Percentiles rank a stretch among this genome's conserved stretches.
These are phyloP conservation scores for Pseudogymnoascus sp. DNA, from an alignment of 2,329 filamentous ascomycete species.

Conservation along the genomic window DNA sequence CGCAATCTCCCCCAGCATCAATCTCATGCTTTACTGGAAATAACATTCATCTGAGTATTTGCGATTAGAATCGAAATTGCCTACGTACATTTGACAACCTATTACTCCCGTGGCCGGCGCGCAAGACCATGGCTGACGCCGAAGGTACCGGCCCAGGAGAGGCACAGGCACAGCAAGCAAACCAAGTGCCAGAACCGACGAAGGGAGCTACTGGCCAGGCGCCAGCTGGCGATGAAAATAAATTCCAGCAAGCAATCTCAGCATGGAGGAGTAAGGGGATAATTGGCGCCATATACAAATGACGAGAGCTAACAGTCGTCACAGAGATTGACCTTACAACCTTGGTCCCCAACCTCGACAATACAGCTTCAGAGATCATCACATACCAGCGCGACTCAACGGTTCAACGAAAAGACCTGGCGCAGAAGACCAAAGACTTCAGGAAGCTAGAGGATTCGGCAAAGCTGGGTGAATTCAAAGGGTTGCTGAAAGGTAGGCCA, in stretches of 20 bases:
- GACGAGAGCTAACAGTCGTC: constrained; percentile 16
- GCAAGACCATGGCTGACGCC: not conserved
- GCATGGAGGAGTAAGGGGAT: constrained; percentile 76
- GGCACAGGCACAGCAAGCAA: not conserved
- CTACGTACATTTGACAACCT: not conserved
- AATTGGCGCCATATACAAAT: constrained; percentile 11
- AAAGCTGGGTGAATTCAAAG: constrained; percentile 84
- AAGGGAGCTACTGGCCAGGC: not conserved
- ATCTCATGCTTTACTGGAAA: not conserved
- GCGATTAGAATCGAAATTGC: not conserved
- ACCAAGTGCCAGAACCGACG: not conserved
- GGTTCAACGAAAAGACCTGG: constrained; percentile 89
- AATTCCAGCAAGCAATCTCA: constrained; percentile 92
- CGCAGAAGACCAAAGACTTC: constrained; percentile 99
- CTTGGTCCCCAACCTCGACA: constrained; percentile 78
- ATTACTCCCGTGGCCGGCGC: not conserved
- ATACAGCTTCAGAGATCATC: constrained; percentile 90
- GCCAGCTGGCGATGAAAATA: constrained; percentile 60
- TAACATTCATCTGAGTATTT: not conserved
- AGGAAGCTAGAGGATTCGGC: constrained; percentile 82
- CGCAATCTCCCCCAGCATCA: not conserved
- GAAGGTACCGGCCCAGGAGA: constrained; percentile 1
- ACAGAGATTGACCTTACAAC: constrained; percentile 79
- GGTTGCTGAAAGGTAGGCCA: constrained; percentile 67
- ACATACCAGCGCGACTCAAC: constrained; percentile 91